Evolutionary conservation across 257 asterid species (phyloP), one percentile per base, ranked within the genome.

Genomic region (Plectranthus barbatus): DNA sequence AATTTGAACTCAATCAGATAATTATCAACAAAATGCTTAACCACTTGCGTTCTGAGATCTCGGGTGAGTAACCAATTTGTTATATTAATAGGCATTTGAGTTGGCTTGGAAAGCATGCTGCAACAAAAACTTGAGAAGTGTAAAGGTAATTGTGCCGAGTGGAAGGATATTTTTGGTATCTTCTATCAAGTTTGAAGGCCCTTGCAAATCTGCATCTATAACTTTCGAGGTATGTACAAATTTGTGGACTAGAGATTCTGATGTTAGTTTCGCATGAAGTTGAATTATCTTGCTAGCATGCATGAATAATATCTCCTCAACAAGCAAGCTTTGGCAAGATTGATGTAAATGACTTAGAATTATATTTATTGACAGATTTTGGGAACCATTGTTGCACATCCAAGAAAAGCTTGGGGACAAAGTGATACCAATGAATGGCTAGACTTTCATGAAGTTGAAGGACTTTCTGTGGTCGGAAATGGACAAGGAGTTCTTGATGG

Each of bases 181-280:
- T 56, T 26, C 49, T 3, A 21, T 45, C 40, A 55, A 45, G 12
- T 66, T 66, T 55, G 57, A 4, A 18, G 72, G 72, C 13, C 72
- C 64, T 1, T 66, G 72, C 39, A 55, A 55, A 44, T 44, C 64
- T 5, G 45, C n/a, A 13, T 29, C 40, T 49, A 66, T 66, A 7
- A 66, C 39, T 18, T 54, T 66, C 33, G 40, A 44, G 72, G 71
- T 66, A 54, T 41, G 41, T n/a, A n/a, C n/a, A n/a, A n/a, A n/a
- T n/a, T n/a, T n/a, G n/a, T n/a, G 31, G 31, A 26, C 2, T 26
- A 26, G 31, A 26, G n/a, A n/a, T n/a, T n/a, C n/a, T n/a, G n/a
- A n/a, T n/a, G n/a, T n/a, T n/a, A n/a, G n/a, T n/a, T n/a, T n/a
- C n/a, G 36, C 17, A 20, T 50, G 36, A 20, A 23, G 9, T 20